Evolutionary conservation across 345 rosid genomes (phyloP).

Genomic region (Sonneratia alba): DNA sequence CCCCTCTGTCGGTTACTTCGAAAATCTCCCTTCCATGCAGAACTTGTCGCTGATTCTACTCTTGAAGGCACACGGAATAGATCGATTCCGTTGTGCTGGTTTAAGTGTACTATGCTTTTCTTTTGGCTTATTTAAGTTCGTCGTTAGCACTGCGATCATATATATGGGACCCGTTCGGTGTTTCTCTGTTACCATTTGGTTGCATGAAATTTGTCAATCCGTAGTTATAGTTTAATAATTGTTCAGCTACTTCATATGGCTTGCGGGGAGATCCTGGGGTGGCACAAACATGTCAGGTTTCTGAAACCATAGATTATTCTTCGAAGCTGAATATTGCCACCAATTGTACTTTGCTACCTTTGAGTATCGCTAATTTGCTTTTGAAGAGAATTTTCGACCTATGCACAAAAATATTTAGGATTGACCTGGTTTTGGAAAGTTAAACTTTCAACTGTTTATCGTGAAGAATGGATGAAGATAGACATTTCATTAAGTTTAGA

Average conservation of each 20-base stretch:
- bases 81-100: not conserved
- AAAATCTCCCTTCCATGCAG: not conserved
- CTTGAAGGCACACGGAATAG: not conserved
- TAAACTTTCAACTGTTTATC: not conserved
- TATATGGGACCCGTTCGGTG: too few relatives aligned
- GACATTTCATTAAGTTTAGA: not conserved
- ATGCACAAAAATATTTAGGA: not conserved
- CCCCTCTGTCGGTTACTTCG: not conserved
- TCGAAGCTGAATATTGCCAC: not conserved
- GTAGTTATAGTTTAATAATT: not conserved
- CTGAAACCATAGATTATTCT: not conserved
- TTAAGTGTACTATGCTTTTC: not conserved
- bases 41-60: not conserved
- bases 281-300: not conserved
- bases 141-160: not conserved
- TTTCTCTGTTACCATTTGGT: not conserved
- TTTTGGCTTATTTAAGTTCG: not conserved
- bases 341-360: not conserved
- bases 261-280: not conserved
- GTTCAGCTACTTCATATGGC: not conserved
- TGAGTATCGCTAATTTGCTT: not conserved
- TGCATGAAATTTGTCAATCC: not conserved
- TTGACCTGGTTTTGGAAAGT: not conserved
- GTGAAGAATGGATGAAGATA: not conserved
- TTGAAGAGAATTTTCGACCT: not conserved